Evolutionary conservation across 345 rosid species (phyloP), one percentile per base, ranked within the genome.

Genomic region (Lagerstroemia speciosa): DNA sequence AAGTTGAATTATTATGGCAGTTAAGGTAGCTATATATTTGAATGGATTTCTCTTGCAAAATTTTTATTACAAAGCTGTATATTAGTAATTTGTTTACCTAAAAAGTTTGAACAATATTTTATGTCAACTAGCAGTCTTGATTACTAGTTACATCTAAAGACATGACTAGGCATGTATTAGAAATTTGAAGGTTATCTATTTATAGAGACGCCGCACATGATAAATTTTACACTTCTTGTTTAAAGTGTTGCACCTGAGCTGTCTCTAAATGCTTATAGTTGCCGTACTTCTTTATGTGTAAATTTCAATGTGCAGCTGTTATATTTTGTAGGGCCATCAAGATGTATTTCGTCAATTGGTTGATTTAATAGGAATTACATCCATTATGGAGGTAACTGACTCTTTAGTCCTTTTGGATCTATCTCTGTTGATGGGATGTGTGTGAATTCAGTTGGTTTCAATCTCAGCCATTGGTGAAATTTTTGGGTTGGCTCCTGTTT

Each of bases 331-430:
- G 99, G 93, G 78, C 31, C 97, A 92, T 83, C 86, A 87, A 55
- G 87, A 85, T 79, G 97, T 92, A 70, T 83, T 95, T 71, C 72
- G 81, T 66, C 87, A 84, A 66, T 76, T 95, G 75, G 98, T 95
- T 73, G 99, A 95, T 89, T 86, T 95, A 78, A 95, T 95, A 62
- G 98, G 99, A 76, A 87, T 95, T 73, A 95, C 98, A 66, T 95
- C 99, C 78, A 95, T 95, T 81, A 92, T 90, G 99, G 99, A 95
- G 98, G 99, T 95, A 81, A 69, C 67, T 69, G 24, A 58, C 46
- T 0, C 46, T 41, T 41, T 41, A 14, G 15, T 41, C 14, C 0
- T 5, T 41, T n/a, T n/a, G n/a, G n/a, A n/a, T n/a, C n/a, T n/a
- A n/a, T n/a, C n/a, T n/a, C n/a, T n/a, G n/a, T n/a, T n/a, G n/a